Percentiles rank a stretch among this genome's conserved stretches.
phyloP scores from a whole-genome alignment of 2,329 filamentous ascomycete species.

The Botryotinia calthae region DNA sequence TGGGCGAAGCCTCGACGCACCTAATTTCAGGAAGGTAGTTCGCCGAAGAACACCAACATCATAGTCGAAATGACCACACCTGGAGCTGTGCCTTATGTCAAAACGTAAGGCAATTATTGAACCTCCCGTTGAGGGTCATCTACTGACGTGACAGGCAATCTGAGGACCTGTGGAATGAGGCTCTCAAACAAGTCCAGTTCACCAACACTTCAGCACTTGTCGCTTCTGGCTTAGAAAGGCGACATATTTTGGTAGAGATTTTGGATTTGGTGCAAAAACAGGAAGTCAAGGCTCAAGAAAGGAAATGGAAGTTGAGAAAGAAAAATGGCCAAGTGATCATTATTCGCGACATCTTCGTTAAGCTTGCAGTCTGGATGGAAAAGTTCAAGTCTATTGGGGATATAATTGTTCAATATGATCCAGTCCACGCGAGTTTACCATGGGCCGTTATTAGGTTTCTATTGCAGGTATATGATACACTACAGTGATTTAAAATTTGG shows the following conservation, averaged over 20 bases:
- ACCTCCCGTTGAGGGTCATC: background rate
- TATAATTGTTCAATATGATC: conserved; percentile 22
- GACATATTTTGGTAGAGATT: background rate
- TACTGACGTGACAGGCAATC: background rate
- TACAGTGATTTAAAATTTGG: background rate
- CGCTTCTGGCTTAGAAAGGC: background rate
- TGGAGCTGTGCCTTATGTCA: background rate
- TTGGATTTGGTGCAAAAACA: background rate
- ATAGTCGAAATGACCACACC: background rate
- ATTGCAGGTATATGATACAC: conserved; percentile 17
- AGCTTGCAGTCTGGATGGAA: conserved; percentile 22
- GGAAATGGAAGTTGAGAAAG: background rate
- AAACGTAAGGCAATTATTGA: background rate
- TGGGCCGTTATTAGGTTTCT: conserved; percentile 26
- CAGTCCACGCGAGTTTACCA: conserved; percentile 23
- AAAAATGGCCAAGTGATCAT: conserved; percentile 20
- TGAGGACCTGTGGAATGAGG: background rate
- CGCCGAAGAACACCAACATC: background rate
- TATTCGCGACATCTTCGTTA: conserved; percentile 22
- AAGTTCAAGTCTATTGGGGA: conserved; percentile 24
- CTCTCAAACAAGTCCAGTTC: background rate
- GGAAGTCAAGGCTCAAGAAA: background rate
- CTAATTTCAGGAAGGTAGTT: background rate
- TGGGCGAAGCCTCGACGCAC: background rate
- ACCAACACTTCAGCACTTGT: background rate